Conservation (phyloP, 176 grass and related monocot species). For the Puya raimondii region DNA sequence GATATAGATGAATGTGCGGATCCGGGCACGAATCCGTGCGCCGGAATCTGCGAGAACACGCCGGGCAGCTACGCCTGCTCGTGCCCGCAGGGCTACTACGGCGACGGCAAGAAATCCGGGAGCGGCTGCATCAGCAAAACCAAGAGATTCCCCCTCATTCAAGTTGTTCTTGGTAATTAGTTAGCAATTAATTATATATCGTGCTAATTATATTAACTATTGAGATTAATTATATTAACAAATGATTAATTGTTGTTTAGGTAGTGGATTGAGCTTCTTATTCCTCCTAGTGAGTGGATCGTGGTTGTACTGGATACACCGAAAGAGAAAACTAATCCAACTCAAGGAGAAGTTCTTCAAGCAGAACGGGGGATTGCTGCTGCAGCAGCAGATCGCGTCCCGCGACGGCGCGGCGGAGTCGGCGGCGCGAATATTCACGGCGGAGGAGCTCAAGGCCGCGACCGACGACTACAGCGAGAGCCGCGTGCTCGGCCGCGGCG, state of each 20-base stretch:
- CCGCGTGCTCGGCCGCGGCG: conserved; percentile 21
- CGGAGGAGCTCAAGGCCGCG: conserved; percentile 15
- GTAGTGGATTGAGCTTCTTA: not conserved
- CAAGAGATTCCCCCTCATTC: not conserved
- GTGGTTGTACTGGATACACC: not conserved
- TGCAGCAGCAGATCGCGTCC: conserved; percentile 10
- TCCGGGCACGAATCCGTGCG: not conserved
- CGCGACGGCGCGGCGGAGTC: no score
- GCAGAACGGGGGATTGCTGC: conserved; percentile 13
- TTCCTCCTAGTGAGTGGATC: not conserved
- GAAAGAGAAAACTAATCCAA: conserved; percentile 9
- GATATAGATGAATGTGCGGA: conserved; percentile 29
- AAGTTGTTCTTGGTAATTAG: not conserved
- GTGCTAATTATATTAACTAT: no score
- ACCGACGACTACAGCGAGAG: conserved; percentile 4
- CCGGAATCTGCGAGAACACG: conserved; percentile 13
- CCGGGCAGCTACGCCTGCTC: not conserved
- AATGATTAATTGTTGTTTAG: no score
- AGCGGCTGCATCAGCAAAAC: not conserved
- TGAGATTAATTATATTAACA: no score
- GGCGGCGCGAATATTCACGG: conserved; percentile 5
- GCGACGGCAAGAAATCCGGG: not conserved
- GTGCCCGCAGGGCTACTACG: conserved; percentile 17
- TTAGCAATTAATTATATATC: no score
- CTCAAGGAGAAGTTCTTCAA: conserved; percentile 8